Conservation (phyloP, 176 grass and related monocot genomes). For the Paspalum vaginatum region DNA sequence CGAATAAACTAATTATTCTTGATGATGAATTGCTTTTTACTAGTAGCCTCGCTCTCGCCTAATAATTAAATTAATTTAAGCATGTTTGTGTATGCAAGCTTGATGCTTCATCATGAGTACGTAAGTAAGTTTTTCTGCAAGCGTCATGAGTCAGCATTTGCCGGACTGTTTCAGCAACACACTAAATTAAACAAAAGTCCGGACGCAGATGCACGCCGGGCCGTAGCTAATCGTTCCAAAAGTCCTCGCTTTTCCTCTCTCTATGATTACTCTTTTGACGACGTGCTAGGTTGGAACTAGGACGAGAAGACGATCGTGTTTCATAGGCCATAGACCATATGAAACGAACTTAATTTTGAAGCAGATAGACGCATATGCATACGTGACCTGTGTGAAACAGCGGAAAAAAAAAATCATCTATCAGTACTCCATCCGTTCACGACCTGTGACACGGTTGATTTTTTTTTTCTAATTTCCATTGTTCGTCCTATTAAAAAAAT, state of each 20-base stretch:
- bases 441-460: too few species aligned
- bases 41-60: not conserved
- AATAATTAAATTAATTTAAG: not conserved
- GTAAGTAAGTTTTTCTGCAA: not conserved
- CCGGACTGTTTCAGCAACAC: not conserved
- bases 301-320: not conserved
- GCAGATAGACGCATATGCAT: too few species aligned
- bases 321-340: not conserved
- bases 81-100: not conserved
- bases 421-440: too few species aligned
- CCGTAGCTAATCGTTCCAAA: not conserved
- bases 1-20: not conserved
- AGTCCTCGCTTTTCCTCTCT: not conserved
- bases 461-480: too few species aligned
- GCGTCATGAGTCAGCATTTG: not conserved
- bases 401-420: too few species aligned
- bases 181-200: not conserved
- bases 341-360: not conserved
- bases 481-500: too few species aligned
- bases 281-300: not conserved
- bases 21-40: not conserved
- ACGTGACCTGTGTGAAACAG: too few species aligned
- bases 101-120: not conserved
- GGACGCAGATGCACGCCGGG: not conserved
- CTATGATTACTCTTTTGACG: not conserved